Conservation (phyloP, 2,329 filamentous ascomycete species). For the Cucurbitaria berberidis region DNA sequence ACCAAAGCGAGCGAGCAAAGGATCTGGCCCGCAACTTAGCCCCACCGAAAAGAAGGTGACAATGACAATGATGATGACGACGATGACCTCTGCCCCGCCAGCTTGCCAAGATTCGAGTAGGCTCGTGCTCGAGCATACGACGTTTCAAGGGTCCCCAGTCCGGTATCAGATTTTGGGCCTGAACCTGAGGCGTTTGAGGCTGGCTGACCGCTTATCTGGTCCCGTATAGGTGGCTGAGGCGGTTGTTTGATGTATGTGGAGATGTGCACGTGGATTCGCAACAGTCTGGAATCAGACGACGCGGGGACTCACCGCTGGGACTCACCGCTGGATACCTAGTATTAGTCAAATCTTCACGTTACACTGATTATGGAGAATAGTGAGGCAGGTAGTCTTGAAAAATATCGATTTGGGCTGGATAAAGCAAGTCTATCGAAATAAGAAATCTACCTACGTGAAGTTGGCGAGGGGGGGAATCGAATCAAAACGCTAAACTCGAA, state of each 20-base stretch:
- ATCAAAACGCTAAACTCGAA: constrained; percentile 1
- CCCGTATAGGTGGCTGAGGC: neutral
- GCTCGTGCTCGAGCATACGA: constrained; percentile 13
- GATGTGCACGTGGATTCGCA: neutral
- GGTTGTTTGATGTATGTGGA: neutral
- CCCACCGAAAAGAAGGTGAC: neutral
- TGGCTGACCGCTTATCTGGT: constrained; percentile 6
- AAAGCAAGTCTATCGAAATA: constrained; percentile 9
- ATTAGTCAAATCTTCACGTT: too few species aligned
- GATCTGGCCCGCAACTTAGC: neutral
- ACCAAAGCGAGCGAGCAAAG: neutral
- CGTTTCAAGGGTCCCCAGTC: constrained; percentile 29
- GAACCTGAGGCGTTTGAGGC: constrained; percentile 15
- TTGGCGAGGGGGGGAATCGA: constrained; percentile 3
- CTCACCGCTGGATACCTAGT: too few species aligned
- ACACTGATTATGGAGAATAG: too few species aligned
- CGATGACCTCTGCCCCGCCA: neutral
- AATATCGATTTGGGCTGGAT: too few species aligned
- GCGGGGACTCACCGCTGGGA: too few species aligned
- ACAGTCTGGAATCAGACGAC: too few species aligned
- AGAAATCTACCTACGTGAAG: constrained; percentile 12
- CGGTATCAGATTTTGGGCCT: constrained; percentile 23
- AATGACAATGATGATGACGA: too few species aligned
- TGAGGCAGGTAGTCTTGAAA: too few species aligned
- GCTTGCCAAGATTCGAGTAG: neutral